phyloP scores from a whole-genome alignment of 108 stramenopile genomes.

The Mayamaea pseudoterrestris region DNA sequence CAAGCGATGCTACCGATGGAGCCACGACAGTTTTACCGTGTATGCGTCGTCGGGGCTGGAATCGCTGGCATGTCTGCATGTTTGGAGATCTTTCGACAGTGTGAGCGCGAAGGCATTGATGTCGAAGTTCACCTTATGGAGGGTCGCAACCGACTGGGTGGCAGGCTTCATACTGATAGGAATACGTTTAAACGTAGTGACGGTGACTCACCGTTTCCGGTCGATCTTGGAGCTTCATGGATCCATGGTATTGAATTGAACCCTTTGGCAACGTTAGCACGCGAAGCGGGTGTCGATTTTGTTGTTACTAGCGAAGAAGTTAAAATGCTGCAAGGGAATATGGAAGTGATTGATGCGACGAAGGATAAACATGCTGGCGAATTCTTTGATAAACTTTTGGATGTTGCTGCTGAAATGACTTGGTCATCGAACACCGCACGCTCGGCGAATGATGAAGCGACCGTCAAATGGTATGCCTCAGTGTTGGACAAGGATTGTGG shows the following conservation, averaged over 20 bases:
- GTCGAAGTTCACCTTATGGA: conserved; percentile 34
- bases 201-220: conserved; percentile 11
- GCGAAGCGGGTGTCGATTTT: conserved; percentile 25
- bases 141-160: conserved; percentile 31
- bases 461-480: conserved; percentile 30
- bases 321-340: conserved; percentile 18
- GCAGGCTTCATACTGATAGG: conserved; percentile 31
- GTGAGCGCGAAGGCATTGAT: conserved; percentile 20
- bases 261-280: conserved; percentile 31
- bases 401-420: conserved; percentile 34
- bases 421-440: conserved; percentile 12
- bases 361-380: conserved; percentile 31
- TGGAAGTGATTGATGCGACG: conserved; percentile 12
- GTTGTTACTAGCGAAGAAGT: conserved; percentile 37
- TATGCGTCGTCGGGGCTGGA: conserved; percentile 48
- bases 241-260: conserved; percentile 72
- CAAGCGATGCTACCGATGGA: conserved; percentile 30
- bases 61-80: conserved; percentile 39
- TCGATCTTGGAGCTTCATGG: conserved; percentile 54
- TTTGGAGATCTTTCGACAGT: conserved; percentile 21
- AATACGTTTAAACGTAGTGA: conserved; percentile 10
- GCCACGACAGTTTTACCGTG: conserved; percentile 22
- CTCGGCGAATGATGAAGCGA: not conserved
- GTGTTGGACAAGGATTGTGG: not conserved
- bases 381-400: conserved; percentile 41